A percentile compares a stretch with the other conserved stretches of the same genome.
Evolutionary conservation across 257 asterid species (phyloP).

Genomic region (Nicotiana knightiana): DNA sequence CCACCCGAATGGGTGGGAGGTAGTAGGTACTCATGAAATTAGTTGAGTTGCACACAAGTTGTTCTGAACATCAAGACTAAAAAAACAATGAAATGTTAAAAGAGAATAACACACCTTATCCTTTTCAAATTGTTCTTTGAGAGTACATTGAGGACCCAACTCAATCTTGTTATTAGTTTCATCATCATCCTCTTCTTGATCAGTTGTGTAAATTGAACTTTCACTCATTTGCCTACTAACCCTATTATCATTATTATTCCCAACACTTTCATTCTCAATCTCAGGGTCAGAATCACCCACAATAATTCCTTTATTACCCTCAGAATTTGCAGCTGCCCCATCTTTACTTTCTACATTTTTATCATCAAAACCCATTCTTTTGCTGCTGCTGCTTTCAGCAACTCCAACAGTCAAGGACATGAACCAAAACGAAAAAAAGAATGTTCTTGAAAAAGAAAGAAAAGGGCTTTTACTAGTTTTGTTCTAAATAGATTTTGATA

Average conservation of each 20-base stretch:
- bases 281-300: constrained; percentile 8
- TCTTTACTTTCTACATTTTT: constrained; percentile 37
- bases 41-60: too few species aligned
- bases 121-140: constrained; percentile 79
- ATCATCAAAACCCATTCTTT: constrained; percentile 71
- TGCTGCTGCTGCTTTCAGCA: constrained; percentile 53
- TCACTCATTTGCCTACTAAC: constrained; percentile 69
- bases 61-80: too few species aligned
- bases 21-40: too few species aligned
- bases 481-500: constrained; percentile 3
- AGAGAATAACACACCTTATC: constrained; percentile 57
- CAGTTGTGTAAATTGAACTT: constrained; percentile 53
- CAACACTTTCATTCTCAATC: not conserved
- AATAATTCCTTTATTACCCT: constrained; percentile 16
- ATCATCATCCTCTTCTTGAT: constrained; percentile 76
- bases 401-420: constrained; percentile 79
- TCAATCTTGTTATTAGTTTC: constrained; percentile 58
- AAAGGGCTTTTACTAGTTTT: not conserved
- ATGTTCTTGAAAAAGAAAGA: not conserved
- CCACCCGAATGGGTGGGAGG: too few species aligned
- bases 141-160: constrained; percentile 88
- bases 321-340: constrained; percentile 16
- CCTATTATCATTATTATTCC: not conserved
- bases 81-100: not conserved
- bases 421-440: constrained; percentile 18